phyloP scores from a whole-genome alignment of 1,284 basidiomycete species.

The Malassezia obtusa region DNA sequence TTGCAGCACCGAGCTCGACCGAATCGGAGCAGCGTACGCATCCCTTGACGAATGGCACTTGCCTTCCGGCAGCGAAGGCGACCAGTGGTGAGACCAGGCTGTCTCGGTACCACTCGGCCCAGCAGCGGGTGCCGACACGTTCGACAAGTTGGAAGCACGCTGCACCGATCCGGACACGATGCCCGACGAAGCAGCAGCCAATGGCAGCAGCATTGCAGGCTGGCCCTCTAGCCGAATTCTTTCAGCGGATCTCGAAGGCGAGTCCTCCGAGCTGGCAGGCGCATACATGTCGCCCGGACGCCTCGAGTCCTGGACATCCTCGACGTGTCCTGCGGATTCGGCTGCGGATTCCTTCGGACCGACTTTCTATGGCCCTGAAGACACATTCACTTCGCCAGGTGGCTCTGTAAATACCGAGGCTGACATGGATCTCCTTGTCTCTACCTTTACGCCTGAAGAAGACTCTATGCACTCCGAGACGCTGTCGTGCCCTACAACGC shows the following conservation, averaged over 20 bases:
- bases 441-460: neutral
- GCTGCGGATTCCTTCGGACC: slow-evolving; percentile 21
- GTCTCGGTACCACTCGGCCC: slow-evolving; percentile 30
- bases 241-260: neutral
- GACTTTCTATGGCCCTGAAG: slow-evolving; percentile 1
- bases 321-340: slow-evolving; percentile 24
- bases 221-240: neutral
- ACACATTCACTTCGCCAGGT: neutral
- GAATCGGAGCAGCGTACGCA: slow-evolving; percentile 16
- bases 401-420: slow-evolving; percentile 8
- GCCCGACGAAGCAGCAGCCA: slow-evolving; percentile 22
- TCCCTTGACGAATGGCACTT: slow-evolving; percentile 29
- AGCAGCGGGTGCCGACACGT: slow-evolving; percentile 36
- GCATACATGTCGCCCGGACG: neutral
- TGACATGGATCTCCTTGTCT: slow-evolving; percentile 1
- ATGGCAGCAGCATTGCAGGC: slow-evolving; percentile 33
- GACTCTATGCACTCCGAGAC: neutral
- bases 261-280: neutral
- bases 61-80: slow-evolving; percentile 48
- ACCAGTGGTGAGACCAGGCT: slow-evolving; percentile 26
- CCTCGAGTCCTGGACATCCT: neutral
- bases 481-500: neutral
- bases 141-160: slow-evolving; percentile 17
- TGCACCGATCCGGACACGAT: neutral
- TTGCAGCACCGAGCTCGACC: slow-evolving; percentile 22